Evolutionary conservation across 2,329 filamentous ascomycete genomes (phyloP).

Genomic region (Cadophora malorum): DNA sequence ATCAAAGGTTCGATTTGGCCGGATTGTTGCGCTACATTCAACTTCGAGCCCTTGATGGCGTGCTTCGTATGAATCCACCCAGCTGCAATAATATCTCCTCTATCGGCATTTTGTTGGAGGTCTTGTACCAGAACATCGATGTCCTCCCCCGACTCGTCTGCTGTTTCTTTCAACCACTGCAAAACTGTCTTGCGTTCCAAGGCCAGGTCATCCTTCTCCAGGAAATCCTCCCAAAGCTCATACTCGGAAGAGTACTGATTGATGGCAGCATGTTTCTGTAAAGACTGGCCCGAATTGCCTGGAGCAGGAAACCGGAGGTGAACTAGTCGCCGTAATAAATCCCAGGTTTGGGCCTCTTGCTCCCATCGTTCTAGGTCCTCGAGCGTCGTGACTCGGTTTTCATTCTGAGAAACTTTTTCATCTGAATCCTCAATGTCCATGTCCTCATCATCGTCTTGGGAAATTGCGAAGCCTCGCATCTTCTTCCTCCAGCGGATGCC

Average conservation of each 20-base stretch:
- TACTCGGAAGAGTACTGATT: constrained; percentile 64
- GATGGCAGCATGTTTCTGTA: constrained; percentile 38
- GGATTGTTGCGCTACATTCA: constrained; percentile 54
- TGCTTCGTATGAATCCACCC: constrained; percentile 93
- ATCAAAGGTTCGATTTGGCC: constrained; percentile 70
- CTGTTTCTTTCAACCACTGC: constrained; percentile 84
- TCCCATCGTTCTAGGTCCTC: constrained; percentile 70
- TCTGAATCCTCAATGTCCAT: constrained; percentile 59
- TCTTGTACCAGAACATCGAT: constrained; percentile 79
- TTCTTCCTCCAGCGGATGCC: constrained; percentile 46
- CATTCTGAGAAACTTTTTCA: constrained; percentile 49
- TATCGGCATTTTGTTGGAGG: constrained; percentile 76
- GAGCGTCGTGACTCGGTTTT: constrained; percentile 45
- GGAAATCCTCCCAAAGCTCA: constrained; percentile 75
- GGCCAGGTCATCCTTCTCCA: constrained; percentile 74
- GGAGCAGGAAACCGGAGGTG: constrained; percentile 65
- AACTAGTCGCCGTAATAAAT: constrained; percentile 70
- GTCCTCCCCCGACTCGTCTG: constrained; percentile 69
- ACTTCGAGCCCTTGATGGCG: constrained; percentile 82
- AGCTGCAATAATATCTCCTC: constrained; percentile 81
- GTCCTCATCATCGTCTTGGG: constrained; percentile 40
- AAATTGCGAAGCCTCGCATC: constrained; percentile 42
- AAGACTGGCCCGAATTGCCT: constrained; percentile 37
- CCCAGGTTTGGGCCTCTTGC: constrained; percentile 89
- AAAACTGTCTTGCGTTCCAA: constrained; percentile 81